Evolutionary conservation across 352 stramenopile genomes (phyloP), one percentile per base, ranked within the genome.

Genomic region (Globisporangium okanoganense): DNA sequence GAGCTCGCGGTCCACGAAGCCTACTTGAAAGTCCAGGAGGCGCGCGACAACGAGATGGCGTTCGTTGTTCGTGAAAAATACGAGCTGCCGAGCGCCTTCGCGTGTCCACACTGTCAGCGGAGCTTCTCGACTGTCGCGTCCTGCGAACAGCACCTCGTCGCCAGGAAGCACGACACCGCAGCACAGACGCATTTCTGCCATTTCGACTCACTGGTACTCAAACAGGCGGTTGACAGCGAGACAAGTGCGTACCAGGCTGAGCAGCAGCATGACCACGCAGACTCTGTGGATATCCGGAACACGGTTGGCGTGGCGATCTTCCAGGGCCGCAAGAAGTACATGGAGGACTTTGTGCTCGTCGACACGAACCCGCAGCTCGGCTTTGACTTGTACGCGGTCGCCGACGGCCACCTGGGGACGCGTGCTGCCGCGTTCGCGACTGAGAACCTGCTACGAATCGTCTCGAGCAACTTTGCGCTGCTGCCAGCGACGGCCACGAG

Each of bases 351-450:
- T 22, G 61, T 90, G 36, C 58, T 85, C 16, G 67, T 81, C 4
- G 61, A 67, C n/a, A 58, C 61, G 4, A 67, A 78, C 33, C 40
- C 66, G 18, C 61, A 72, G 52, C 58, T 83, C 8, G 78, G 56
- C 12, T 90, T 92, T 58, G 82, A 97, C 29, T 87, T 98, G 57
- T 98, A 96, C 68, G 95, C 89, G 13, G 82, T 99, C n/a, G 91
- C 98, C 41, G 96, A 99, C 75, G 96, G 96, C 1, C 96, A 98
- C 65, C 79, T 94, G 53, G 95, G 95, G 16, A 97, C 88, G 53
- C 63, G 88, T 14, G 94, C 94, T 13, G 92, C 90, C 1, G 83
- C 87, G 43, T 98, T 88, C 63, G 87, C 90, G 10, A 56, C 75
- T 3, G 51, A 76, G 13, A 70, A 87, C 27, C 51, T 90, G 3